Evolutionary conservation across 352 stramenopile genomes (phyloP), one percentile per base, ranked within the genome.

Genomic region (Phytophthora ohioensis): DNA sequence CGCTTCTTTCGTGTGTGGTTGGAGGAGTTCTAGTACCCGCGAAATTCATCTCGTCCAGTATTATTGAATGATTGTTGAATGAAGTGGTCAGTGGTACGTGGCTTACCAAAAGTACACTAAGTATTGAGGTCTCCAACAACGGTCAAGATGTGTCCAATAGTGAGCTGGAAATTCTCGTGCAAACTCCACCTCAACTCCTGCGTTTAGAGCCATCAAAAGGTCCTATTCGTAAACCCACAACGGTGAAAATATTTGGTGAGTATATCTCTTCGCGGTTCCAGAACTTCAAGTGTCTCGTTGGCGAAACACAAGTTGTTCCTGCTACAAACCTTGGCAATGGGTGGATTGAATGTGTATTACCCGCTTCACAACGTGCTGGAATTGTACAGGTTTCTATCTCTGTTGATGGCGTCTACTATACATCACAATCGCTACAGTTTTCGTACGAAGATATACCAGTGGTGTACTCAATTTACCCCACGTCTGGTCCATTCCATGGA

Each of bases 111-210:
- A 57, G 34, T n/a, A 39, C n/a, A 4, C 6, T 81, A 9, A 71
- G 35, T 30, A 62, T 98, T n/a, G 93, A 98, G 57, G 79, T 98
- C 0, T 93, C 88, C 3, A 97, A 94, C 43, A 99, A 99, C 60
- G 91, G 85, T 0, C 84, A 97, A 59, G 95, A 99, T 53, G 98
- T 96, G 49, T 98, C 91, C 4, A 84, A 90, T 46, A 93, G 73
- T 34, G 87, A 93, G 21, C 73, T 94, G 0, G 70, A 88, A 41
- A 93, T 97, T 53, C 61, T 94, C 21, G 55, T 86, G 1, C 31
- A 76, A 36, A 4, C 57, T 12, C 64, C 69, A 7, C 71, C 87
- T 13, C 45, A 48, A 17, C 13, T 74, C 4, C 6, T 70, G 0
- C 46, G 38, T 3, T 49, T 86, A 10, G 60, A 74, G 17, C 79